Evolutionary conservation across 352 stramenopile species (phyloP).

Genomic region (Phytopythium vexans): DNA sequence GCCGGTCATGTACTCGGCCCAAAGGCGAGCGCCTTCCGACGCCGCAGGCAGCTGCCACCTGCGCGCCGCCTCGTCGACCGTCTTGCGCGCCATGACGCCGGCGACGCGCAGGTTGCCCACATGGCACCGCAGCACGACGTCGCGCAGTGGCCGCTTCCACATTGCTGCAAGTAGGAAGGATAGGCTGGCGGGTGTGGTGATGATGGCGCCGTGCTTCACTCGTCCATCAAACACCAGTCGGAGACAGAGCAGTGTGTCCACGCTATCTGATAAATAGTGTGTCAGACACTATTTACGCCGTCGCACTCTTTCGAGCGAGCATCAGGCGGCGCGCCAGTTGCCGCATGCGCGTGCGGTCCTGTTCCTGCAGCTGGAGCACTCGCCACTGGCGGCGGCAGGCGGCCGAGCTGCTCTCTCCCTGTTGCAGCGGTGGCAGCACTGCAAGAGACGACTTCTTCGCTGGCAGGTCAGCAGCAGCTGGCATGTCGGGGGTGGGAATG

Average conservation of each 20-base stretch:
- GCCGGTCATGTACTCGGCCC: constrained; percentile 87
- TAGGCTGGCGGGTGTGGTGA: not conserved
- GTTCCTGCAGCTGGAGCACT: constrained; percentile 61
- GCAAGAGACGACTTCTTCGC: constrained; percentile 7
- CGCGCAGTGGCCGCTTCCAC: constrained; percentile 55
- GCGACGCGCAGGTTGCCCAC: constrained; percentile 84
- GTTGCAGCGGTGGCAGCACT: not conserved
- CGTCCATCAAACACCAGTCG: not conserved
- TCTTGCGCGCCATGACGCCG: constrained; percentile 58
- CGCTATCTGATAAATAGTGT: not conserved
- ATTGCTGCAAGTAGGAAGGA: constrained; percentile 11
- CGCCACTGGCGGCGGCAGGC: constrained; percentile 39
- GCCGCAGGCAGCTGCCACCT: constrained; percentile 48
- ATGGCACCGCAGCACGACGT: constrained; percentile 69
- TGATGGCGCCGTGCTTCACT: not conserved
- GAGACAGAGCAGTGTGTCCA: too few relatives aligned
- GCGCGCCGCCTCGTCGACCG: constrained; percentile 47
- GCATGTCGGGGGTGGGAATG: not conserved
- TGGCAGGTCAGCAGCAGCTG: not conserved
- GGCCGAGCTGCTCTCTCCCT: constrained; percentile 10
- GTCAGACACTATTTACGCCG: constrained; percentile 15
- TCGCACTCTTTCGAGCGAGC: constrained; percentile 47
- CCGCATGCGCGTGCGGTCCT: constrained; percentile 52
- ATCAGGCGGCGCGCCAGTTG: constrained; percentile 40
- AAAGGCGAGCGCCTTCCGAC: constrained; percentile 51